Evolutionary conservation across 495 filamentous ascomycete species (phyloP).

Genomic region (Amniculicola lignicola): DNA sequence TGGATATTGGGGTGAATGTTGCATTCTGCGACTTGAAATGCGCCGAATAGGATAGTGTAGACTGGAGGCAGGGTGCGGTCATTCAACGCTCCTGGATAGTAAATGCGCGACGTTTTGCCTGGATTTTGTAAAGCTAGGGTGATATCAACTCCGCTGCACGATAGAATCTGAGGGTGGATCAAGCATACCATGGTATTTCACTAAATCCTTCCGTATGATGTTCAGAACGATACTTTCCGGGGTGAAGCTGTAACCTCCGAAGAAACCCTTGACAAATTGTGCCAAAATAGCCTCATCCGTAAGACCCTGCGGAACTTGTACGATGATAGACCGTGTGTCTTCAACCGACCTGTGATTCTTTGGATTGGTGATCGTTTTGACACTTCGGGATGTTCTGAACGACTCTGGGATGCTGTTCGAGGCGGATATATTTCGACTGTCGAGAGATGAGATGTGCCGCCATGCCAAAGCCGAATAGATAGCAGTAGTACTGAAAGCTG

Average conservation of each 20-base stretch:
- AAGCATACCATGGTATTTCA: background rate
- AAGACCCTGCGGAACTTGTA: background rate
- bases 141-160: too few species aligned
- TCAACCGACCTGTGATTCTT: background rate
- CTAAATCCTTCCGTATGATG: background rate
- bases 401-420: background rate
- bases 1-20: too few species aligned
- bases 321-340: conserved; percentile 1
- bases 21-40: conserved; percentile 1
- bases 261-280: conserved; percentile 13
- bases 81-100: background rate
- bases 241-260: conserved; percentile 8
- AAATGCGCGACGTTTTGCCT: background rate
- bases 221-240: background rate
- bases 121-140: background rate
- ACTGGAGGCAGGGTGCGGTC: background rate
- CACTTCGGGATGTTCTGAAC: background rate
- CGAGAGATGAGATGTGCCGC: background rate
- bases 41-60: conserved; percentile 1
- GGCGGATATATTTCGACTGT: background rate
- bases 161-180: background rate
- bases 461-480: conserved; percentile 1
- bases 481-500: background rate
- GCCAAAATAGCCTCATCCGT: conserved; percentile 5
- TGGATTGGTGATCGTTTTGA: conserved; percentile 1